Base-by-base conservation (phyloP, 2,329 filamentous ascomycete genomes). In the Ophiocordyceps robertsii region DNA sequence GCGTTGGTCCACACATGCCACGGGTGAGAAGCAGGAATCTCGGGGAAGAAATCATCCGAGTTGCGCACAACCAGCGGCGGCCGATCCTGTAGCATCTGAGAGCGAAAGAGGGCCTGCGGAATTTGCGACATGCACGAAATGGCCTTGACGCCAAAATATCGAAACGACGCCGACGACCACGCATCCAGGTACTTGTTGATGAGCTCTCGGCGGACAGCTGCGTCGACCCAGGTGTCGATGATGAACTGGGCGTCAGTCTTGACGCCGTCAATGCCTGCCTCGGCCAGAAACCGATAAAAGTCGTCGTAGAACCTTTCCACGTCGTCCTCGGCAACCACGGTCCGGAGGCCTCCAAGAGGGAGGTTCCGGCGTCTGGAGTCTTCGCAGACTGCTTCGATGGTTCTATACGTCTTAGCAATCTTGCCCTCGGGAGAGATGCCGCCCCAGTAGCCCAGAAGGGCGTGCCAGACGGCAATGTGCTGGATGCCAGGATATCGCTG, bases 1-100 rank as follows among this genome's bases (percentile, higher is more conserved):
- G 90, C 90, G 56, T 96, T 98, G 48, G 82, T 78, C 69, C 93
- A 98, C 31, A 96, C 74, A 59, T 98, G 92, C 90, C 92, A 98
- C 0, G 89, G 77, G 47, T 98, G 92, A 7, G 83, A 87, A 0
- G 77, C 73, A 0, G 81, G 75, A 4, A 88, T 74, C 37, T 88
- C 77, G 0, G 92, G 92, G 60, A 93, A 95, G 69, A 89, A 98
- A 62, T 96, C 84, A 48, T 81, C 89, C 1, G 85, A 93, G 62
- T 93, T 96, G 38, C 92, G 82, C 16, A 88, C 74, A 0, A 89
- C 68, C 21, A 93, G 70, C 0, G 77, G 69, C 0, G 85, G 84
- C 40, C 79, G 78, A 56, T 82, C 85, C n/a, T 70, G 75, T 1
- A 84, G 84, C 21, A 95, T 67, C 51, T 93, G 85, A 1, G 82